Evolutionary conservation across 805 yeast species (phyloP).

Genomic region (Kluyveromyces siamensis): DNA sequence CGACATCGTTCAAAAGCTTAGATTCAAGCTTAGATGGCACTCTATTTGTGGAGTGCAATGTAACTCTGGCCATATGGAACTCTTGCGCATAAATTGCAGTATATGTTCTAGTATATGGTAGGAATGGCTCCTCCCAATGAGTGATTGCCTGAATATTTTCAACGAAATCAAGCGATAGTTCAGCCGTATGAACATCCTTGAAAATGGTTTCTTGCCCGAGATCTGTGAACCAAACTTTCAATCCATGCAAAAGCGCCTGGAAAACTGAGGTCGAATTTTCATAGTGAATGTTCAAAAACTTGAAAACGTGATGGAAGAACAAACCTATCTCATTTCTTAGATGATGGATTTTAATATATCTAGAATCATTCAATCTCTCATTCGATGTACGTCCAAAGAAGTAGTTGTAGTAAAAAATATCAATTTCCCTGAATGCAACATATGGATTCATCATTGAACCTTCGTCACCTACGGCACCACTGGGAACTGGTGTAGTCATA

Average conservation of each 20-base stretch:
- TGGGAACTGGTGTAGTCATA: slow-evolving; percentile 29
- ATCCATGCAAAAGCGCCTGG: slow-evolving; percentile 50
- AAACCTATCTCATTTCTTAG: slow-evolving; percentile 52
- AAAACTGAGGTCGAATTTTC: slow-evolving; percentile 59
- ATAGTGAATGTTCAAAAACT: slow-evolving; percentile 37
- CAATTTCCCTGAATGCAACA: slow-evolving; percentile 48
- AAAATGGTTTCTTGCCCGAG: slow-evolving; percentile 65
- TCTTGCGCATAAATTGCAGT: slow-evolving; percentile 66
- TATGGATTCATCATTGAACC: slow-evolving; percentile 45
- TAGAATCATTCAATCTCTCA: slow-evolving; percentile 34
- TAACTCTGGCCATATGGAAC: slow-evolving; percentile 66
- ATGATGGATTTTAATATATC: slow-evolving; percentile 48
- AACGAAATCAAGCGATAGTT: slow-evolving; percentile 46
- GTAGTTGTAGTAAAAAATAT: slow-evolving; percentile 56
- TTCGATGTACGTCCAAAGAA: slow-evolving; percentile 48
- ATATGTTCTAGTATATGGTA: slow-evolving; percentile 56
- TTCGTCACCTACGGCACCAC: slow-evolving; percentile 19
- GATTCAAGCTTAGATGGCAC: slow-evolving; percentile 59
- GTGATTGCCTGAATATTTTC: slow-evolving; percentile 54
- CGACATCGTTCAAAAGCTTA: slow-evolving; percentile 53
- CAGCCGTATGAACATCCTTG: slow-evolving; percentile 44
- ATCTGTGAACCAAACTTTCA: slow-evolving; percentile 72
- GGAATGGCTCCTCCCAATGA: slow-evolving; percentile 46
- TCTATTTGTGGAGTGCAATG: slow-evolving; percentile 64
- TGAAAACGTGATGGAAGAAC: slow-evolving; percentile 49